Evolutionary conservation across 2,329 filamentous ascomycete genomes (phyloP).

Genomic region (Aureobasidium subglaciale): DNA sequence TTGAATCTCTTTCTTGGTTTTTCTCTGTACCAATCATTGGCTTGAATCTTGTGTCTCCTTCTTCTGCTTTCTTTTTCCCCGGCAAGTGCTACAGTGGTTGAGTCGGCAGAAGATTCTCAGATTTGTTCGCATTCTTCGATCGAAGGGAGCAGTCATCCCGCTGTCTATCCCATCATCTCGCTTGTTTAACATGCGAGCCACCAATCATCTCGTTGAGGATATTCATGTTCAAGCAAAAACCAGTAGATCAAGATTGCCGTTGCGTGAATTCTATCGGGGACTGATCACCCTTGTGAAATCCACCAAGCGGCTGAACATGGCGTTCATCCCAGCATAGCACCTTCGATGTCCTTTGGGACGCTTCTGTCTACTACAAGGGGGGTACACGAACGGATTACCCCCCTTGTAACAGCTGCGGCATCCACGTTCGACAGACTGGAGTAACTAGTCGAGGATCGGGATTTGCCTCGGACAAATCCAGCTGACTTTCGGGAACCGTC

Average conservation of each 20-base stretch:
- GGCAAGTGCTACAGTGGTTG: background rate
- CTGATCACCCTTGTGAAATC: background rate
- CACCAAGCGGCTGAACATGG: background rate
- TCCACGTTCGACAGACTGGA: no score
- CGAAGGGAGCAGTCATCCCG: background rate
- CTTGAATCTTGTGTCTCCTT: background rate
- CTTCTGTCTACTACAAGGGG: no score
- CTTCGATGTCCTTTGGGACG: background rate
- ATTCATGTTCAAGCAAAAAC: conserved; percentile 1
- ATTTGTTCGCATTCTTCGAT: conserved; percentile 5
- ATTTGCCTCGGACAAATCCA: background rate
- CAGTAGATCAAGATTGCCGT: no score
- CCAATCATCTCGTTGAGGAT: background rate
- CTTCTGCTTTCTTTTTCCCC: background rate
- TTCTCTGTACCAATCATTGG: background rate
- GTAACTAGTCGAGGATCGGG: background rate
- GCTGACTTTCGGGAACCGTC: background rate
- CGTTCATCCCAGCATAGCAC: background rate
- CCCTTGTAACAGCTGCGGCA: no score
- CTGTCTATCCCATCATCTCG: conserved; percentile 5
- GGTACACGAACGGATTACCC: no score
- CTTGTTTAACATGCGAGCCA: conserved; percentile 1
- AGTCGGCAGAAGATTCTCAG: background rate
- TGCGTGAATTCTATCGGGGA: no score
- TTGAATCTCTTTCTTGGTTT: background rate